Evolutionary conservation across 2,329 filamentous ascomycete species (phyloP), one percentile per base, ranked within the genome.

Genomic region (Orbilia oligospora): DNA sequence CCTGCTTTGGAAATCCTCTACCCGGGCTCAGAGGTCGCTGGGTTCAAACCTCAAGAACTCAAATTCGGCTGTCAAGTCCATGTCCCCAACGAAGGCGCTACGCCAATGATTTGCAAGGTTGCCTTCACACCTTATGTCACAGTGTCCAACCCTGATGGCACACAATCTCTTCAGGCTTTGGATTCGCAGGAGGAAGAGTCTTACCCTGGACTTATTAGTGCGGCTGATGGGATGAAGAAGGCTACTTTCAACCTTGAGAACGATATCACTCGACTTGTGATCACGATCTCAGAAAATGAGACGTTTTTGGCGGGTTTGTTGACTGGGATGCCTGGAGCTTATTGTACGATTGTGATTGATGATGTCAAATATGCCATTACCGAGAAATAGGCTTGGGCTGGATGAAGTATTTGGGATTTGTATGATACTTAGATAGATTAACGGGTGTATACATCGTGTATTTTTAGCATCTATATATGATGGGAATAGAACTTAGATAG

Each of bases 41-140:
- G 49, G 58, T 72, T 72, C 49, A 36, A 72, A 58, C 69, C 69
- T 16, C 48, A 66, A 30, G 22, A 36, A 8, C 20, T 72, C 24
- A 53, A 22, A n/a, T 72, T 72, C 18, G 69, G 69, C 9, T 72
- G 69, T 24, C 33, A 30, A 8, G 16, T 72, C 24, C 46, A 65
- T 38, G 0, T 46, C 27, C 49, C 49, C 9, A 49, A 24, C 6
- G 0, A 20, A 1, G 20, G 36, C 0, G 1, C 58, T 6, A 6
- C 27, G 5, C 69, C 69, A 3, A 56, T 49, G 14, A 38, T 41
- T 4, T 72, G 69, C 27, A 72, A 33, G 8, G 18, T 58, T 9
- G 10, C 36, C 8, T 72, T 72, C 49, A 72, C 61, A 6, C 69
- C 69, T 0, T 72, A 72, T 27, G 22, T 58, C 9, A 24, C 12